Evolutionary conservation across 2,329 filamentous ascomycete species (phyloP), one percentile per base, ranked within the genome.

Genomic region (Epichloe sibirici): DNA sequence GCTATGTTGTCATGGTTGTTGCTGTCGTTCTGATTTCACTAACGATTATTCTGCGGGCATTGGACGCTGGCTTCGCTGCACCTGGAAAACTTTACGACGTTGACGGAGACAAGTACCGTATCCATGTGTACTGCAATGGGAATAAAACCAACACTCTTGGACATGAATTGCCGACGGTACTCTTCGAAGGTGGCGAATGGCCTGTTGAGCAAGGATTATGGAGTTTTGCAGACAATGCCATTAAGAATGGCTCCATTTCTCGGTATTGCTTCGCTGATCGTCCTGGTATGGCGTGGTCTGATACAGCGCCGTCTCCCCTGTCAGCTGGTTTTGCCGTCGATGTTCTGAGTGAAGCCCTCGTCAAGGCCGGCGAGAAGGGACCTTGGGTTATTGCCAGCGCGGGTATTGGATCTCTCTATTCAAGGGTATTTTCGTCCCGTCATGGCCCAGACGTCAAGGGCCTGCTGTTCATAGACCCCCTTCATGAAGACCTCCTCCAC

Each of bases 221-320:
- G 71, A 78, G 83, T 51, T 88, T 95, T 71, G 87, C 89, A 11
- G 81, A 90, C 54, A 76, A 82, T 52, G 83, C 86, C 1, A 74
- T 90, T 57, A 75, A 81, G 57, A 93, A 93, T 61, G 88, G 88
- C 40, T 87, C 85, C 45, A 93, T 98, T 60, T 74, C 76, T 52
- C 83, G 91, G 55, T 97, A 95, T 71, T 98, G 93, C 75, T 96
- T 95, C 68, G 90, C 88, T 65, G 93, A 98, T 65, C 85, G 93
- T 23, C 93, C 93, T 1, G 93, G 93, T 1, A 79, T 91, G 52
- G 91, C 79, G 6, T 95, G 89, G 75, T 82, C 79, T 46, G 93
- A 98, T 68, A 91, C 93, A 52, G 90, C 91, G 0, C 93, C 93
- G 2, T 96, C 90, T 5, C 93, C 93, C 0, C 84, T 95, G 61